Percentiles rank a stretch among this genome's conserved stretches.
phyloP scores from a whole-genome alignment of 2,329 filamentous ascomycete genomes.

The Apiospora malaysiana region DNA sequence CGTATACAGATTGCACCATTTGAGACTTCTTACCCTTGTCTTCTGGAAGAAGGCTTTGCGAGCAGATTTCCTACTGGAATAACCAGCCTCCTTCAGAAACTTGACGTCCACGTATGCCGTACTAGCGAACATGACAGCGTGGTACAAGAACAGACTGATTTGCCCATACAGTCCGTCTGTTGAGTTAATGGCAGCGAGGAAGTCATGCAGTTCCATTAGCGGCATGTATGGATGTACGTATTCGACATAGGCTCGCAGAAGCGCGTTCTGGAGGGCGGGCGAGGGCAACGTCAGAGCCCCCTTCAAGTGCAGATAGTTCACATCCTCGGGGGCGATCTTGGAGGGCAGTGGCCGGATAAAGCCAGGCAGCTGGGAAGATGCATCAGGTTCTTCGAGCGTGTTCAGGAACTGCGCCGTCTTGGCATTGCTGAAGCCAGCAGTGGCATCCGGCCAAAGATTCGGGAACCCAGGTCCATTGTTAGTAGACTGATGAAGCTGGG shows the following conservation, averaged over 20 bases:
- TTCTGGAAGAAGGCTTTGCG: slow-evolving; percentile 89
- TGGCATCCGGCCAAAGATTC: slow-evolving; percentile 40
- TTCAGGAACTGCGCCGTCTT: slow-evolving; percentile 51
- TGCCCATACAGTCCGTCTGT: slow-evolving; percentile 73
- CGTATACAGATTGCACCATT: slow-evolving; percentile 23
- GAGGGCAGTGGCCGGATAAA: slow-evolving; percentile 83
- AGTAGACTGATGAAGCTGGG: slow-evolving; percentile 34
- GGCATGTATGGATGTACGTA: slow-evolving; percentile 97
- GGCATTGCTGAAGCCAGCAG: slow-evolving; percentile 43
- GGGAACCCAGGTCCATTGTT: slow-evolving; percentile 38
- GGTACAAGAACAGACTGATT: slow-evolving; percentile 86
- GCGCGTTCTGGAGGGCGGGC: slow-evolving; percentile 73
- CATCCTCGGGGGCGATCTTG: slow-evolving; percentile 80
- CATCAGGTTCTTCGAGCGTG: slow-evolving; percentile 55
- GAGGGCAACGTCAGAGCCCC: slow-evolving; percentile 81
- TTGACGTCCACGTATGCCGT: slow-evolving; percentile 87
- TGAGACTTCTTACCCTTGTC: slow-evolving; percentile 69
- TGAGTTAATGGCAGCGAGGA: slow-evolving; percentile 65
- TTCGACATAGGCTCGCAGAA: slow-evolving; percentile 83
- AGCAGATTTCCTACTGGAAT: slow-evolving; percentile 77
- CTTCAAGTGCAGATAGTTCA: slow-evolving; percentile 82
- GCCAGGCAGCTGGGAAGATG: slow-evolving; percentile 58
- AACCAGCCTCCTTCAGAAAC: slow-evolving; percentile 77
- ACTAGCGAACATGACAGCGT: slow-evolving; percentile 93
- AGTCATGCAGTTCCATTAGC: slow-evolving; percentile 72